Conservation (phyloP, 257 asterid genomes). For the Striga asiatica region DNA sequence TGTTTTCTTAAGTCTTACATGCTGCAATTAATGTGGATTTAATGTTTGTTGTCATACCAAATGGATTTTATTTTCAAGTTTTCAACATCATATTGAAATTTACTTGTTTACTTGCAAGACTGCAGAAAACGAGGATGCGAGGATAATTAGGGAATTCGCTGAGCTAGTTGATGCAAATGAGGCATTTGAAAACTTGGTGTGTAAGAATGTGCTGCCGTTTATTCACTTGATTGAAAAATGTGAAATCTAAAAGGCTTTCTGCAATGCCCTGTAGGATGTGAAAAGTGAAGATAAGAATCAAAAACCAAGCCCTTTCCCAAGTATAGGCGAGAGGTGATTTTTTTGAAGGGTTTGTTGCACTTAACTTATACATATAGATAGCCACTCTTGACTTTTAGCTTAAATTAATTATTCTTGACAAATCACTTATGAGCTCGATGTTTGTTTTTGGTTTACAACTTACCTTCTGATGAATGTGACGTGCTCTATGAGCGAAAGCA, state of each 20-base stretch:
- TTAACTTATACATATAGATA: not conserved
- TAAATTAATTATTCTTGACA: not conserved
- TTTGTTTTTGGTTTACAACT: no score
- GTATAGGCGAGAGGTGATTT: constrained; percentile 56
- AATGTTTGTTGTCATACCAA: not conserved
- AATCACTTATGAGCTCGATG: no score
- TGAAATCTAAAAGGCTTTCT: constrained; percentile 9
- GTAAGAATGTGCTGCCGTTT: constrained; percentile 7
- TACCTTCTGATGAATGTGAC: no score
- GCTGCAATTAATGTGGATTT: not conserved
- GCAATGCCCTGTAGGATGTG: constrained; percentile 23
- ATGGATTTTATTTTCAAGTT: not conserved
- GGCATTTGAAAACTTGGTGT: constrained; percentile 39
- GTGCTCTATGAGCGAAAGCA: no score
- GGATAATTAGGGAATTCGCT: constrained; percentile 58
- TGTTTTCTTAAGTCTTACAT: not conserved
- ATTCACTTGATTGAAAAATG: not conserved
- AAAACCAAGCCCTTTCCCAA: constrained; percentile 14
- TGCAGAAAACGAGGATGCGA: constrained; percentile 67
- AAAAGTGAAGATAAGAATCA: constrained; percentile 22
- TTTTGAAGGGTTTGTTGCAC: not conserved
- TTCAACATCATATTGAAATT: no score
- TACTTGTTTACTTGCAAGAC: constrained; percentile 32
- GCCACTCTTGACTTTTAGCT: not conserved
- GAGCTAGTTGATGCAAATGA: constrained; percentile 66